Percentiles rank a stretch among this genome's conserved stretches.
Conservation (phyloP, 176 grass and related monocot genomes). For the Guadua angustifolia region DNA sequence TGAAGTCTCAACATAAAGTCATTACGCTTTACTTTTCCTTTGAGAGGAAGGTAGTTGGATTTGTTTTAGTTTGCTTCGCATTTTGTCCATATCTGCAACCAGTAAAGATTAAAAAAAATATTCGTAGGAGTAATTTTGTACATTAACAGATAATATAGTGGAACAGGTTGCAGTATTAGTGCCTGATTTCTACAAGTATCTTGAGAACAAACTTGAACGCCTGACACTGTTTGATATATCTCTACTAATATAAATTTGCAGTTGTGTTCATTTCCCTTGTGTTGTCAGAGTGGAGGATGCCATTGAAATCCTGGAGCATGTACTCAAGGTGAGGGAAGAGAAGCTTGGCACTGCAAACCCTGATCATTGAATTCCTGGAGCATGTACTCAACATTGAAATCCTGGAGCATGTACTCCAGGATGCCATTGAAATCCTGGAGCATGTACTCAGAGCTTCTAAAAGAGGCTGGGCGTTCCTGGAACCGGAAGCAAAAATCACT, state of each 20-base stretch:
- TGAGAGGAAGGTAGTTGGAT: conserved; percentile 20
- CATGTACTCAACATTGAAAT: no score
- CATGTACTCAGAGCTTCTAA: conserved; percentile 82
- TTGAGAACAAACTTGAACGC: conserved; percentile 36
- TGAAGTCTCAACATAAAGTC: not conserved
- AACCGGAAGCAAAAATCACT: conserved; percentile 92
- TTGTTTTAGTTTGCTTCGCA: conserved; percentile 13
- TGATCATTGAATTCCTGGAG: no score
- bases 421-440: no score
- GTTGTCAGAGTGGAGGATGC: conserved; percentile 83
- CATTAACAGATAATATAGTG: conserved; percentile 18
- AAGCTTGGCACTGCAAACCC: conserved; percentile 95
- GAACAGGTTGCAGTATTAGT: conserved; percentile 4
- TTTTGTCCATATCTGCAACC: conserved; percentile 8
- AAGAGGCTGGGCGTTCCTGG: conserved; percentile 73
- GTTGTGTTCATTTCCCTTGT: no score
- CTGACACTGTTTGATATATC: conserved; percentile 40
- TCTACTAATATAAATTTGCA: no score
- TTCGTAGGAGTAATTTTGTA: conserved; percentile 19
- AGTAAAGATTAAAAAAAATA: conserved; percentile 9
- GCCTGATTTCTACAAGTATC: conserved; percentile 16
- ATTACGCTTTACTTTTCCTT: conserved; percentile 12
- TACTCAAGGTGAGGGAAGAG: conserved; percentile 92
- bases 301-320: conserved; percentile 88
- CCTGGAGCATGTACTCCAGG: no score